These are phyloP conservation scores for Meyerozyma carpophila DNA, from an alignment of 1,139 yeast genomes.

Conservation along the genomic window DNA sequence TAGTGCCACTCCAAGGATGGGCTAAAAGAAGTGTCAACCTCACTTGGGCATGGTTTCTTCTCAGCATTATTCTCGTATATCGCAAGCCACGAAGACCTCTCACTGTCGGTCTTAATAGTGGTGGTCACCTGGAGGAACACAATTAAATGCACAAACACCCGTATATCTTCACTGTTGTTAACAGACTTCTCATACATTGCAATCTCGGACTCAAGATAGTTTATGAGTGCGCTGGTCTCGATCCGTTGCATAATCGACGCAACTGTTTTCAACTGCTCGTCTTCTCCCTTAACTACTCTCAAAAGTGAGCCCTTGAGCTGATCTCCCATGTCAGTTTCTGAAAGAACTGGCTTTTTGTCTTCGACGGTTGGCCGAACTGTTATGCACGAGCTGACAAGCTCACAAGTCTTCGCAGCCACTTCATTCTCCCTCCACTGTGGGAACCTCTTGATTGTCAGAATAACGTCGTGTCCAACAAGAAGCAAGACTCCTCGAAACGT, in stretches of 20 bases:
- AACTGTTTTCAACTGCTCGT: background rate
- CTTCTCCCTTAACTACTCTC: background rate
- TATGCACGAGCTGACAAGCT: background rate
- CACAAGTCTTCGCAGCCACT: background rate
- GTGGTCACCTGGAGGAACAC: conserved; percentile 4
- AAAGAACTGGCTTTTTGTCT: background rate
- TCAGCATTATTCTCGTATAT: background rate
- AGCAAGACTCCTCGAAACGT: background rate
- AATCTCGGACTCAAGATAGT: background rate
- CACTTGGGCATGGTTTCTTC: background rate
- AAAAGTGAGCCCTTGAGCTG: background rate
- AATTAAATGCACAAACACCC: conserved; percentile 5
- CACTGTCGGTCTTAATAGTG: background rate
- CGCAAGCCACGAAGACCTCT: background rate
- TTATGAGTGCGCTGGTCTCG: background rate
- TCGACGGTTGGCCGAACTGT: too few relatives aligned
- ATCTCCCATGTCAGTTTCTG: background rate
- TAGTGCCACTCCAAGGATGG: conserved; percentile 9
- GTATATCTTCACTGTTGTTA: conserved; percentile 6
- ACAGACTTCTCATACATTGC: background rate
- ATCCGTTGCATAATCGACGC: background rate
- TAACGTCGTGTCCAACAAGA: background rate
- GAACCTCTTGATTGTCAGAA: background rate
- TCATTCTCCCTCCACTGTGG: background rate
- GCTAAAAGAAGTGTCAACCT: conserved; percentile 3